phyloP scores from a whole-genome alignment of 2,329 filamentous ascomycete genomes.

The Fusarium tricinctum region DNA sequence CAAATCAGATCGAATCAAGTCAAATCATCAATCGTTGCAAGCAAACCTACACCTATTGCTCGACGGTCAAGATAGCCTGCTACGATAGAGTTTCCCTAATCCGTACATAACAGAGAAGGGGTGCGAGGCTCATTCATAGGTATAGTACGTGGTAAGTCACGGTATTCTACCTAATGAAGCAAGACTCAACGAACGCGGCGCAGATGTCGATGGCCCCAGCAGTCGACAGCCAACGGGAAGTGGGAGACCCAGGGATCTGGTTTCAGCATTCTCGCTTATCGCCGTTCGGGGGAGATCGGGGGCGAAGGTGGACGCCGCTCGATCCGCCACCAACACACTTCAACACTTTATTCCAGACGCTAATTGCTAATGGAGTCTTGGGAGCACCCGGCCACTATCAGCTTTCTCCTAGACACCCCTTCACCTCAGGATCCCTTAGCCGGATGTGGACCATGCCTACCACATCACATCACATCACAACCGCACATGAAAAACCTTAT shows the following conservation, averaged over 20 bases:
- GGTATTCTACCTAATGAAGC: conserved; percentile 8
- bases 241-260: conserved; percentile 52
- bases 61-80: conserved; percentile 30
- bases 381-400: neutral
- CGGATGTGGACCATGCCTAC: neutral
- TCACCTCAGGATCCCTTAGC: conserved; percentile 2
- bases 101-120: conserved; percentile 28
- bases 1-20: neutral
- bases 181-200: conserved; percentile 27
- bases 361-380: conserved; percentile 28
- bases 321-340: conserved; percentile 29
- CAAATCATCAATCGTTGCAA: conserved; percentile 6
- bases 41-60: conserved; percentile 23
- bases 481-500: conserved; percentile 30
- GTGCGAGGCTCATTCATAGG: conserved; percentile 6
- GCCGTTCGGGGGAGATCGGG: conserved; percentile 42
- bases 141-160: neutral
- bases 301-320: conserved; percentile 14
- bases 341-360: neutral
- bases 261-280: conserved; percentile 53
- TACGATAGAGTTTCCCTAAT: conserved; percentile 15
- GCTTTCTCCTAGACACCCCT: conserved; percentile 18
- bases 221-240: neutral
- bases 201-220: conserved; percentile 9
- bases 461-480: neutral